Base-by-base conservation (phyloP, 306 rosid genomes). In the Quercus ilex region DNA sequence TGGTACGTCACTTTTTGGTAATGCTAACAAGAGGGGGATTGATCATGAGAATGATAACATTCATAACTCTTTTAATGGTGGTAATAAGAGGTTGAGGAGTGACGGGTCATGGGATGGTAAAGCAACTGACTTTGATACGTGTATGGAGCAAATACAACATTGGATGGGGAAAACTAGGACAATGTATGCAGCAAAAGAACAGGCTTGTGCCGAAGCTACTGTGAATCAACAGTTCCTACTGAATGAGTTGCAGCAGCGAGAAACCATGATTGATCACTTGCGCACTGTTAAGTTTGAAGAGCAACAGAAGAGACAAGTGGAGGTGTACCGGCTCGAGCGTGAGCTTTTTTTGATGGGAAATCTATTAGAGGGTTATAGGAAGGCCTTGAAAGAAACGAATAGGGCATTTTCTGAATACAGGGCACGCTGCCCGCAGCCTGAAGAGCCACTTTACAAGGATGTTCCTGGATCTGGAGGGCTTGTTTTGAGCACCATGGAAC, bases 401-500 rank as follows among this genome's bases (percentile, higher is more conserved):
- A 93, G 84, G 60, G 78, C 90, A 49, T 93, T 95, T 84, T 38
- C 84, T 71, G 96, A 91, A 59, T 91, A 91, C 73, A 88, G 98
- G 81, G 83, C 80, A 15, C 85, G 69, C 1, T 80, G 79, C 83
- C 91, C 94, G 1, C 87, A 90, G 82, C 88, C 83, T 65, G 93
- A 89, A 75, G 99, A 91, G 55, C 94, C 97, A 18, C 97, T 95
- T 67, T 95, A 93, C 82, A 89, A 82, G 82, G 98, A 95, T 78
- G 98, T 95, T 82, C 86, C 96, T 56, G 96, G 91, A 21, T 89
- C 98, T 65, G 96, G 97, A 3, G 99, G 98, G 18, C 96, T 93
- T 73, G 98, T 93, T 86, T 81, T 95, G 84, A 93, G 93, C 83
- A 85, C 79, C 73, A 69, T 73, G 86, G 99, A 95, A 73, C 83